Base-by-base conservation (phyloP, 2,329 filamentous ascomycete genomes). In the Penicillium sp. region DNA sequence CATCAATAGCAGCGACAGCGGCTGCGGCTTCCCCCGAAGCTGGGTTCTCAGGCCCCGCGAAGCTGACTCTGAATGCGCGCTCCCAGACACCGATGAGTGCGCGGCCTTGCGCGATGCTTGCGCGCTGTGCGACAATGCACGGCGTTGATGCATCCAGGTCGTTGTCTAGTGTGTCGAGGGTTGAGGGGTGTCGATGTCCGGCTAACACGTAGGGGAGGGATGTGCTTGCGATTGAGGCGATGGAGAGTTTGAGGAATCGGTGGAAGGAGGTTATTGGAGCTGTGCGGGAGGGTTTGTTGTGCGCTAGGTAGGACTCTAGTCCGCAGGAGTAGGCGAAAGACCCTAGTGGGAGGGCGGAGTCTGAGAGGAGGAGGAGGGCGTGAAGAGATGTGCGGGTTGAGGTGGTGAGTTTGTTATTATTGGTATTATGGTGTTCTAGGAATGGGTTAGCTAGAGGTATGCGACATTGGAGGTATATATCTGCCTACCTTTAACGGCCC, bases 241-340 rank as follows among this genome's bases (percentile, higher is more conserved):
- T 75, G 1, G 83, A 86, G 27, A 86, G 73, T 59, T 78, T 76
- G 45, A 87, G 77, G 67, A 87, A 87, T 43, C 71, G 76, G 59
- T 81, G 74, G 71, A 86, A 86, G 3, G 79, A 77, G 17, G 70
- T 62, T 15, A 72, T 66, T 5, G 70, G 69, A 19, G 71, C 71
- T 36, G 68, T 57, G 21, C 74, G 70, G n/a, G 73, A 65, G 21
- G 70, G 66, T 57, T 79, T 80, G 61, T 78, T 73, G 68, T 88
- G 85, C 3, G 83, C 84, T 52, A 88, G 80, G 67, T 84, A 87
- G 21, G 85, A 87, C 70, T 88, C 85, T 19, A 88, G 75, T 5
- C 85, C 85, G 67, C 79, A 84, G 70, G 82, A 86, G 75, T 87
- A 88, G 61, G 85, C 85, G 69, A 88, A 88, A 1, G 85, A 86